These are phyloP conservation scores for Globisporangium cystogenes DNA, from an alignment of 352 stramenopile genomes.

Conservation along the genomic window DNA sequence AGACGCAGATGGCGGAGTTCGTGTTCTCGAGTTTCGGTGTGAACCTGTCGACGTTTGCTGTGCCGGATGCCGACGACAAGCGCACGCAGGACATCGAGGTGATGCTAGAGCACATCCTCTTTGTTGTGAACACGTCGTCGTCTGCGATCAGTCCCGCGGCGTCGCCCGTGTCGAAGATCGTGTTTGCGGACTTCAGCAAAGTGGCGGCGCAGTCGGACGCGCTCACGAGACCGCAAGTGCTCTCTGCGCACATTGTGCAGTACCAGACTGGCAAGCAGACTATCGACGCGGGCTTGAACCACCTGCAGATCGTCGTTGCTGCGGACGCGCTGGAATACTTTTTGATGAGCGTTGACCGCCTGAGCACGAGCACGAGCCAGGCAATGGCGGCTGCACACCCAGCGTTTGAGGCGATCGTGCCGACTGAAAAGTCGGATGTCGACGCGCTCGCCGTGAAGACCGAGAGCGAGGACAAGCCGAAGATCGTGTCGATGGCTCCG, in stretches of 20 bases:
- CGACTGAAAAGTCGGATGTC: slow-evolving; percentile 10
- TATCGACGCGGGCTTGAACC: slow-evolving; percentile 35
- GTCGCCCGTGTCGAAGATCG: slow-evolving; percentile 38
- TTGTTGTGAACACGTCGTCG: slow-evolving; percentile 38
- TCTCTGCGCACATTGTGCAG: slow-evolving; percentile 35
- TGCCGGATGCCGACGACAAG: slow-evolving; percentile 38
- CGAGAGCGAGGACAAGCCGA: slow-evolving; percentile 25
- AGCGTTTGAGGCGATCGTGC: slow-evolving; percentile 14
- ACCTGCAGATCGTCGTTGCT: slow-evolving; percentile 38
- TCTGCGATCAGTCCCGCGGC: slow-evolving; percentile 22
- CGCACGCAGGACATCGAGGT: slow-evolving; percentile 46
- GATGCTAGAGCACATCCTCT: slow-evolving; percentile 38
- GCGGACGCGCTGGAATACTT: slow-evolving; percentile 53
- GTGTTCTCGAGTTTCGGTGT: slow-evolving; percentile 43
- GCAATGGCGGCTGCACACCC: slow-evolving; percentile 39
- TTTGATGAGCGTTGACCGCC: slow-evolving; percentile 52
- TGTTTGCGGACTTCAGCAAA: slow-evolving; percentile 54
- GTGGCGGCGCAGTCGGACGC: slow-evolving; percentile 18
- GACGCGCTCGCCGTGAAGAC: slow-evolving; percentile 20
- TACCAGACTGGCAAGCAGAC: slow-evolving; percentile 41
- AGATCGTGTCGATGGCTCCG: slow-evolving; percentile 50
- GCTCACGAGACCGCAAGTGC: slow-evolving; percentile 30
- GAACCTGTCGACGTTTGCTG: slow-evolving; percentile 32
- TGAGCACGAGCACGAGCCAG: slow-evolving; percentile 45
- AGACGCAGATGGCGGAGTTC: slow-evolving; percentile 40